Evolutionary conservation across 2,329 filamentous ascomycete species (phyloP), one percentile per base, ranked within the genome.

Genomic region (Claviceps quebecensis): DNA sequence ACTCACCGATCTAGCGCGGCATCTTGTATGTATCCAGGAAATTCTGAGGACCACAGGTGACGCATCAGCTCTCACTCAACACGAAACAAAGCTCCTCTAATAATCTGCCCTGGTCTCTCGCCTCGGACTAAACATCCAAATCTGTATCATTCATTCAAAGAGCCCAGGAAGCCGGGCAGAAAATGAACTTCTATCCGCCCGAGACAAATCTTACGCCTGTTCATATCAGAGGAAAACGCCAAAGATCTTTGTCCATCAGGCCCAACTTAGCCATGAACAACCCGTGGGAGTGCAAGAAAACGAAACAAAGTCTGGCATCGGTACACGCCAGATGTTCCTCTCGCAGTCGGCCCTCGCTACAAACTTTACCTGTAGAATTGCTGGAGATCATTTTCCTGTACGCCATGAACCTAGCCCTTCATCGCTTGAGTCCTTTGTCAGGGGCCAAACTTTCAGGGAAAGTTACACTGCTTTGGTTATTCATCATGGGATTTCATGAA

Each of bases 341-440:
- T 13, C 61, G 61, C 19, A 56, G 51, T 26, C 60, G 61, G 16
- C 50, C 57, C 4, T 59, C 45, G 13, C 57, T 69, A 19, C 61
- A 68, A 48, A 58, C 58, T 34, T 62, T 80, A 8, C 77, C 77
- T 0, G 59, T 70, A 6, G 77, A 80, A 60, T 65, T 80, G 23
- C 67, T 80, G 11, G 74, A 79, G 58, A 65, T 55, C 36, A 77
- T 81, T 47, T 71, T 78, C 50, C 61, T 74, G 55, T 62, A 72
- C 50, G 77, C 75, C 48, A 59, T 63, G 54, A 79, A 76, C 55
- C 54, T 74, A 46, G 66, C 71, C 48, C 65, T 81, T 1, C 68
- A 75, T 0, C 67, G 64, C 5, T 65, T 69, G 47, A 73, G 68
- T 49, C 69, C 61, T 11, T 60, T 67, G 34, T 63, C 80, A 34